Conservation (phyloP, 2,329 filamentous ascomycete species). For the Alternaria ethzedia region DNA sequence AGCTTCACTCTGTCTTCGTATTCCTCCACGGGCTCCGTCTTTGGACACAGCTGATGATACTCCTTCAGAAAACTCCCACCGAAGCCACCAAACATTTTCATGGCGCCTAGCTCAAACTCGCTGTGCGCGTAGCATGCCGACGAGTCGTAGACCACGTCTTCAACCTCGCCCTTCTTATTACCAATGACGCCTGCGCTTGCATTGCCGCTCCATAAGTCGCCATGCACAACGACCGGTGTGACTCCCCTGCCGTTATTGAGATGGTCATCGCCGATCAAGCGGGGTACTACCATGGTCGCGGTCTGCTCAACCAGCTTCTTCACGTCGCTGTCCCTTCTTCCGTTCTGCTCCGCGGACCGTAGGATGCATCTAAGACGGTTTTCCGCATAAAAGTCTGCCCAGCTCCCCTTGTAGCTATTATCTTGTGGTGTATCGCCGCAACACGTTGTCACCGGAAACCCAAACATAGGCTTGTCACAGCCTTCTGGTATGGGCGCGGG, state of each 20-base stretch:
- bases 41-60: conserved; percentile 77
- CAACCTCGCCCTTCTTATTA: conserved; percentile 63
- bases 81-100: conserved; percentile 96
- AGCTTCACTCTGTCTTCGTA: conserved; percentile 82
- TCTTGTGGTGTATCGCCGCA: conserved; percentile 85
- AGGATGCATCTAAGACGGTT: conserved; percentile 73
- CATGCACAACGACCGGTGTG: conserved; percentile 82
- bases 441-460: conserved; percentile 84
- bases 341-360: conserved; percentile 61
- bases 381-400: conserved; percentile 86
- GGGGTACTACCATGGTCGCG: conserved; percentile 71
- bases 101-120: conserved; percentile 92
- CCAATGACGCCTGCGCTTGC: conserved; percentile 69
- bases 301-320: conserved; percentile 68
- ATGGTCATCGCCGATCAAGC: conserved; percentile 72
- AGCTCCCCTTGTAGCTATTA: conserved; percentile 74
- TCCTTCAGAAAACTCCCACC: conserved; percentile 73
- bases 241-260: conserved; percentile 67
- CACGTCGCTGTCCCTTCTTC: conserved; percentile 71
- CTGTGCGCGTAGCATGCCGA: conserved; percentile 82
- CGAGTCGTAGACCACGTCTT: conserved; percentile 85
- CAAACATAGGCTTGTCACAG: conserved; percentile 70
- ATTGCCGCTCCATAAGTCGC: conserved; percentile 94
- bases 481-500: conserved; percentile 70
- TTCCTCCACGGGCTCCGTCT: conserved; percentile 79